phyloP scores from a whole-genome alignment of 768 basidiomycete genomes.

The Aureoboletus auriporus region DNA sequence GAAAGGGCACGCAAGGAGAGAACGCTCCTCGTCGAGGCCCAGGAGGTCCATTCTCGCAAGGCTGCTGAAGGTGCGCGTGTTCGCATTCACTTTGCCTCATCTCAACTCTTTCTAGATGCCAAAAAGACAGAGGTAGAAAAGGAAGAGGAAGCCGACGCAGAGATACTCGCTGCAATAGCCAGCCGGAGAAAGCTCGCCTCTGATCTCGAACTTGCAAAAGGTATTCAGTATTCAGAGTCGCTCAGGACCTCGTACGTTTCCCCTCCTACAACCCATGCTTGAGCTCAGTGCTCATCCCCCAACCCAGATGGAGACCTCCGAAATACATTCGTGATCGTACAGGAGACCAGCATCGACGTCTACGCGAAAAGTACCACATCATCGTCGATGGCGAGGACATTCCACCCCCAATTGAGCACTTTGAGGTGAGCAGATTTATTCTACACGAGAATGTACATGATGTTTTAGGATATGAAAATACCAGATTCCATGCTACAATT shows the following conservation, averaged over 20 bases:
- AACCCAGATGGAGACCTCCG: slow-evolving; percentile 83
- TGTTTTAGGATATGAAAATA: slow-evolving; percentile 93
- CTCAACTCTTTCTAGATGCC: slow-evolving; percentile 52
- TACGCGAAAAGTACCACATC: slow-evolving; percentile 92
- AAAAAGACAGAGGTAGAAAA: slow-evolving; percentile 86
- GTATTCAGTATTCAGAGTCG: slow-evolving; percentile 86
- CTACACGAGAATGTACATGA: slow-evolving; percentile 9
- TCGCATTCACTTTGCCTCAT: not conserved
- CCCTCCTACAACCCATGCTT: not conserved
- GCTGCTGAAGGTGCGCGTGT: slow-evolving; percentile 66
- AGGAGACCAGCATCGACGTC: slow-evolving; percentile 61
- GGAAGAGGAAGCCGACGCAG: slow-evolving; percentile 83
- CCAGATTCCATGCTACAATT: slow-evolving; percentile 79
- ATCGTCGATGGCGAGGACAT: slow-evolving; percentile 91
- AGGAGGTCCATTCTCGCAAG: slow-evolving; percentile 86
- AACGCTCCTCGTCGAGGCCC: slow-evolving; percentile 87
- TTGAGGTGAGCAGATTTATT: slow-evolving; percentile 49
- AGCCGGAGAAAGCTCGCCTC: slow-evolving; percentile 89
- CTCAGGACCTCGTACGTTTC: slow-evolving; percentile 71
- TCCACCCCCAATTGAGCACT: slow-evolving; percentile 90
- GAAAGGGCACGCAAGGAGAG: slow-evolving; percentile 81
- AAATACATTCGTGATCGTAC: slow-evolving; percentile 71
- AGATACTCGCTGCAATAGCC: slow-evolving; percentile 88
- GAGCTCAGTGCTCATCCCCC: not conserved
- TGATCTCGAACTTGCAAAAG: slow-evolving; percentile 89